A percentile compares a stretch with the other conserved stretches of the same genome.
Evolutionary conservation across 1,284 basidiomycete genomes (phyloP).

Genomic region (Apiotrichum porosum): DNA sequence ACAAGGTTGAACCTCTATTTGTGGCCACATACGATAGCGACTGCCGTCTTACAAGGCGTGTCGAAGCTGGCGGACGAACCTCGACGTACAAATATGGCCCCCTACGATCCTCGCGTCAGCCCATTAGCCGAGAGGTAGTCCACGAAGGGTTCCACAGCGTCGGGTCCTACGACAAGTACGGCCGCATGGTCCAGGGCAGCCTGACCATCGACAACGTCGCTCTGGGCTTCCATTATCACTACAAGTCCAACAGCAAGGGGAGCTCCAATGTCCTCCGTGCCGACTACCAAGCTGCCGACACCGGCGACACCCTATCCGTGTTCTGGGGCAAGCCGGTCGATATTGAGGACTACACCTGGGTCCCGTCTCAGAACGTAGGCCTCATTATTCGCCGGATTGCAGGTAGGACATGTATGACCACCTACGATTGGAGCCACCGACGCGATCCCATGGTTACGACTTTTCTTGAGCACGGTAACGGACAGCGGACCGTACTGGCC

Average conservation of each 20-base stretch:
- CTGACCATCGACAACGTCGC: neutral
- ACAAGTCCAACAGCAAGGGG: constrained; percentile 2
- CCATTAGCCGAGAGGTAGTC: neutral
- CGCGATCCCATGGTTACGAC: constrained; percentile 8
- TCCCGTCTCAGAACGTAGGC: constrained; percentile 8
- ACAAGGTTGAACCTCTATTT: constrained; percentile 1
- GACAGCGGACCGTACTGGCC: constrained; percentile 1
- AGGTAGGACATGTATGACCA: constrained; percentile 4
- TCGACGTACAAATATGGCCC: constrained; percentile 3
- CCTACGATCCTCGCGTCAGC: constrained; percentile 4
- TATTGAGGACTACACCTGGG: constrained; percentile 8
- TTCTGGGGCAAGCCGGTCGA: constrained; percentile 10
- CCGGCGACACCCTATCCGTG: constrained; percentile 3
- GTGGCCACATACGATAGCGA: constrained; percentile 1
- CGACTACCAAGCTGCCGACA: constrained; percentile 1
- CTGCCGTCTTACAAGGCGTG: constrained; percentile 2
- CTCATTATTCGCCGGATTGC: constrained; percentile 3
- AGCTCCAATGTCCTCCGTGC: constrained; percentile 6
- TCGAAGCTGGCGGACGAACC: neutral
- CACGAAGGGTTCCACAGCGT: neutral
- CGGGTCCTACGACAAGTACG: constrained; percentile 6
- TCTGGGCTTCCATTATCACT: constrained; percentile 7
- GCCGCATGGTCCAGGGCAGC: constrained; percentile 3
- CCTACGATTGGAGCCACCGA: constrained; percentile 7
- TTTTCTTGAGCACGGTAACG: constrained; percentile 1